These are phyloP conservation scores for Bruguiera hainesii DNA, from an alignment of 441 rosid species.

Conservation along the genomic window DNA sequence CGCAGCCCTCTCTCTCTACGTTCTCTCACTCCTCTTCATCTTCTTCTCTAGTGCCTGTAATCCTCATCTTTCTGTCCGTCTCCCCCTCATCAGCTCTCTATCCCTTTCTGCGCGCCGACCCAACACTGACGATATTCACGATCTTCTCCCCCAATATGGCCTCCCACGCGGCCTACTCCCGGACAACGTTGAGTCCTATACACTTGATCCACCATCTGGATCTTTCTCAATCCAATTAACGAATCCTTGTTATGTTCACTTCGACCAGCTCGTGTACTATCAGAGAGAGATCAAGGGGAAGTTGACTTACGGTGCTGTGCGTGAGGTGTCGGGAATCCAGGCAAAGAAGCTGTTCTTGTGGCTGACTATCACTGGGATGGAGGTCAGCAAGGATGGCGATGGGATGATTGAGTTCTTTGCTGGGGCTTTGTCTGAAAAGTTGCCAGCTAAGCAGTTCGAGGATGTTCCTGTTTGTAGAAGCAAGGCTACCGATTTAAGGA, in stretches of 20 bases:
- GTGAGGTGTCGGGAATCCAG: constrained; percentile 65
- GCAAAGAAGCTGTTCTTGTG: constrained; percentile 65
- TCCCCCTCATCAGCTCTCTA: constrained; percentile 10
- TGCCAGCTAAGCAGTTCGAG: constrained; percentile 58
- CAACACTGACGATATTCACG: constrained; percentile 48
- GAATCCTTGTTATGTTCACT: constrained; percentile 53
- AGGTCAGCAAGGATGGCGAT: constrained; percentile 56
- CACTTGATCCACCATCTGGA: constrained; percentile 50
- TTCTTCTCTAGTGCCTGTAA: not conserved
- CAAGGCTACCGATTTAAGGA: constrained; percentile 24
- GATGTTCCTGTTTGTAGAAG: constrained; percentile 60
- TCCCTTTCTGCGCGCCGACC: constrained; percentile 11
- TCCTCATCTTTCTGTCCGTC: constrained; percentile 10
- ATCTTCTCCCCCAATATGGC: constrained; percentile 67
- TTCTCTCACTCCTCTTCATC: constrained; percentile 24
- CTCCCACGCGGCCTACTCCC: constrained; percentile 84
- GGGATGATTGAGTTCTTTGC: constrained; percentile 68
- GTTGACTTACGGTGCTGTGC: constrained; percentile 64
- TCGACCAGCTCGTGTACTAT: constrained; percentile 75
- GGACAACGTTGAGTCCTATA: constrained; percentile 48
- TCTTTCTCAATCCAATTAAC: constrained; percentile 46
- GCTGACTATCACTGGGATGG: constrained; percentile 71
- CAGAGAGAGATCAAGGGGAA: constrained; percentile 55
- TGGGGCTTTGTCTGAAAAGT: constrained; percentile 75
- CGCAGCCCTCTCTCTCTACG: constrained; percentile 12